Conservation (phyloP, 1,139 yeast genomes). For the Lodderomyces metapsilosis region DNA sequence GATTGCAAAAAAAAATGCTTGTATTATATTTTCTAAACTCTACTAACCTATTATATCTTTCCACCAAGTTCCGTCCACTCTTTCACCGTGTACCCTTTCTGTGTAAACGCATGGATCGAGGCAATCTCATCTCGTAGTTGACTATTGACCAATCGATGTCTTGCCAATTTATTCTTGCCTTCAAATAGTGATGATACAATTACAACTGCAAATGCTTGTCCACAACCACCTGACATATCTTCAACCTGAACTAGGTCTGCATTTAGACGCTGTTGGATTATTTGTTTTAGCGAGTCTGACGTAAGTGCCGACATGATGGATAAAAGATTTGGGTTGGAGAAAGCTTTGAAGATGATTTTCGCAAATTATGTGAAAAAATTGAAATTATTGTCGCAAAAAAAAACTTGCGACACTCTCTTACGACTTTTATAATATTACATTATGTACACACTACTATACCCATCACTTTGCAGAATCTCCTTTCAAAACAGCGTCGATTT, state of each 20-base stretch:
- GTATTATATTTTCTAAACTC: too few relatives aligned
- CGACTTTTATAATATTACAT: background rate
- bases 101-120: slow-evolving; percentile 90
- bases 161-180: slow-evolving; percentile 80
- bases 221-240: slow-evolving; percentile 82
- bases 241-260: slow-evolving; percentile 62
- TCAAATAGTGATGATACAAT: slow-evolving; percentile 71
- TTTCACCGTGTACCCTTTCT: slow-evolving; percentile 67
- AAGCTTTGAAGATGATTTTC: too few relatives aligned
- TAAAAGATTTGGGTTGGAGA: slow-evolving; percentile 11
- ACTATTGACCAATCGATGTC: slow-evolving; percentile 82
- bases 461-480: background rate
- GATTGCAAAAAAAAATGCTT: too few relatives aligned
- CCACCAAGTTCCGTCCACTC: slow-evolving; percentile 1
- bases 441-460: background rate
- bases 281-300: slow-evolving; percentile 42
- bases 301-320: slow-evolving; percentile 38
- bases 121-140: slow-evolving; percentile 81
- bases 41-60: background rate
- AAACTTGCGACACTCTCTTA: background rate
- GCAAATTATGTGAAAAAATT: too few relatives aligned
- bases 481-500: slow-evolving; percentile 25
- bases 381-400: background rate
- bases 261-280: slow-evolving; percentile 49
- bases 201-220: slow-evolving; percentile 82